Evolutionary conservation across 306 rosid species (phyloP), one percentile per base, ranked within the genome.

Genomic region (Prosopis cineraria): DNA sequence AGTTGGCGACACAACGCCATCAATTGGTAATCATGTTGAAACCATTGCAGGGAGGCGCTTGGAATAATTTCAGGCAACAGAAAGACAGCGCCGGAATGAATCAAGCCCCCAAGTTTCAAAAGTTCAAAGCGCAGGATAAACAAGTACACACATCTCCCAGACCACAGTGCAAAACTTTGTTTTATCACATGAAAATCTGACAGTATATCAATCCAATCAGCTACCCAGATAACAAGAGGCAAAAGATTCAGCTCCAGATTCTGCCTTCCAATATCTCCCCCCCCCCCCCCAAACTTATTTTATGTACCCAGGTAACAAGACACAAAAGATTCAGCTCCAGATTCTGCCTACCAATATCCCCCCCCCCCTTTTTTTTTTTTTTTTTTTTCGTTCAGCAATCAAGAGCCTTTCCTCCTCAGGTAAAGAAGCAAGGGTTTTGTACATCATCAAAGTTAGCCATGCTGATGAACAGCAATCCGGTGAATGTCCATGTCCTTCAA

Each of bases 401-500:
- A 17, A 29, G 8, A 20, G 39, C 55, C 27, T 72, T 37, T 73
- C 48, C 58, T 39, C 74, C 29, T 41, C 11, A 64, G 33, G 72
- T 66, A 48, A 20, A 10, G 60, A 72, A 76, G 37, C 60, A 11
- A 25, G 10, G 68, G 20, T 30, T 6, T n/a, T 34, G 72, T 43
- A 16, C 17, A 75, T 22, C 72, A 66, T 66, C 12, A 71, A 41
- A 68, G 59, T 86, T 79, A 95, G 78, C 97, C 87, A 86, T 80
- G 93, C 47, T 91, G 99, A 80, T 93, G 99, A 84, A 95, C 99
- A 60, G 99, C 99, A 68, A 91, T 67, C 20, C 84, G 96, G 85
- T 93, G 99, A 71, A 92, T 91, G 83, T 95, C 98, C 99, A 95
- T 95, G 71, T 95, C 98, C 88, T 95, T 95, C 90, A 95, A 78